Evolutionary conservation across 352 stramenopile genomes (phyloP).

Genomic region (Globisporangium nunn): DNA sequence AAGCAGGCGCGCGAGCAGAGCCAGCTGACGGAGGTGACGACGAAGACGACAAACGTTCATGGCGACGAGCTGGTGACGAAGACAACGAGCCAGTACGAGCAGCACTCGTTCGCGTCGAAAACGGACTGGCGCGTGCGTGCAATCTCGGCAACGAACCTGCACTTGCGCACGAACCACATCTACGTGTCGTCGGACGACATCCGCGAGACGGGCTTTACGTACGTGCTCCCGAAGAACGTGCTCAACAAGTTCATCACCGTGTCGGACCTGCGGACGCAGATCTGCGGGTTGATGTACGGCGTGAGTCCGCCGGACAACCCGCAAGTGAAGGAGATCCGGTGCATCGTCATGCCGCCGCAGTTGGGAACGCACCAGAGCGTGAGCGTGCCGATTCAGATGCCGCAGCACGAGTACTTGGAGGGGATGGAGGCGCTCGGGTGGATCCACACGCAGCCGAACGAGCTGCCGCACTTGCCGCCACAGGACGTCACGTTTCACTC

Average conservation of each 20-base stretch:
- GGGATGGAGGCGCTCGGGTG: conserved; percentile 98
- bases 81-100: conserved; percentile 99
- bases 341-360: conserved; percentile 99
- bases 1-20: conserved; percentile 97
- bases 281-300: conserved; percentile 98
- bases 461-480: conserved; percentile 94
- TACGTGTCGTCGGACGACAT: conserved; percentile 99
- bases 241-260: conserved; percentile 99
- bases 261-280: conserved; percentile 95
- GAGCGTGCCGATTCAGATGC: conserved; percentile 95
- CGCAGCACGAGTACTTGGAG: conserved; percentile 95
- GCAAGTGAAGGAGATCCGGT: conserved; percentile 98
- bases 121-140: conserved; percentile 99
- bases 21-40: conserved; percentile 97
- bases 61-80: conserved; percentile 99
- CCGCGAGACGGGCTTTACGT: conserved; percentile 96
- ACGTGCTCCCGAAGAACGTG: conserved; percentile 99
- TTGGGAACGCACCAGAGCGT: conserved; percentile 97
- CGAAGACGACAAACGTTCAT: conserved; percentile 99
- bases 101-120: conserved; percentile 98
- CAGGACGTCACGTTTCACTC: conserved; percentile 95
- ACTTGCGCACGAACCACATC: conserved; percentile 99
- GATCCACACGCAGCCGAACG: conserved; percentile 99
- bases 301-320: conserved; percentile 97
- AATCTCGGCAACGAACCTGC: conserved; percentile 98